Base-by-base conservation (phyloP, 208 protist species). In the Chromosphaera perkinsii region DNA sequence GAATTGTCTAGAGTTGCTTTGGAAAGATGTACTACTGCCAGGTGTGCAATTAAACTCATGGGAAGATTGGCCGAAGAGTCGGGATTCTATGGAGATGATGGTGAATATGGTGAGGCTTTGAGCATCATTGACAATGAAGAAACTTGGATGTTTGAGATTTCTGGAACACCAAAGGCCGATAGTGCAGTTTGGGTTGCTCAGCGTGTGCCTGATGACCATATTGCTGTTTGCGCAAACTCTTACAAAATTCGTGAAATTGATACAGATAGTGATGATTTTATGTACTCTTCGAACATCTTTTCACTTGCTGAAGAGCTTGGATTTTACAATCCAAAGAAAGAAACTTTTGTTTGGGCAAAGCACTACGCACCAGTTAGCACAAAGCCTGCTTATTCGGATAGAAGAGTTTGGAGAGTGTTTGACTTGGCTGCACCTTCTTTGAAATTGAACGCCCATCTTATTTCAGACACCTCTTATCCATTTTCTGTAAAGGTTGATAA, bases 391-490 rank as follows among this genome's bases (percentile, higher is more conserved):
- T 73, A 66, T 37, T 67, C 73, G 40, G 73, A 57, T 10, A 48
- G 77, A 12, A 33, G 77, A 9, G 71, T 81, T 24, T 81, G 77
- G 77, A 51, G 52, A 29, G 73, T 67, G 2, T 78, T 61, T 62
- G 9, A 31, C 0, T 26, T 67, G n/a, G 37, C 76, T 10, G 67
- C 77, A 3, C 72, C 77, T 12, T 26, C 43, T 5, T 29, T 65
- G 1, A 36, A 68, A 22, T 52, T 73, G 7, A 3, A 17, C 31
- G 1, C 42, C 17, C n/a, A n/a, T n/a, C n/a, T n/a, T n/a, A n/a
- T n/a, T n/a, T n/a, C n/a, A n/a, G 14, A 49, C 33, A 1, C 3
- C 27, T 47, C 54, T 17, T 75, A 76, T 37, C 76, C 76, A 14
- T 48, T 56, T 39, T 73, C 66, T 20, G 32, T 72, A 3, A 7